Evolutionary conservation across 805 yeast genomes (phyloP).

Genomic region (Metschnikowia sp.): DNA sequence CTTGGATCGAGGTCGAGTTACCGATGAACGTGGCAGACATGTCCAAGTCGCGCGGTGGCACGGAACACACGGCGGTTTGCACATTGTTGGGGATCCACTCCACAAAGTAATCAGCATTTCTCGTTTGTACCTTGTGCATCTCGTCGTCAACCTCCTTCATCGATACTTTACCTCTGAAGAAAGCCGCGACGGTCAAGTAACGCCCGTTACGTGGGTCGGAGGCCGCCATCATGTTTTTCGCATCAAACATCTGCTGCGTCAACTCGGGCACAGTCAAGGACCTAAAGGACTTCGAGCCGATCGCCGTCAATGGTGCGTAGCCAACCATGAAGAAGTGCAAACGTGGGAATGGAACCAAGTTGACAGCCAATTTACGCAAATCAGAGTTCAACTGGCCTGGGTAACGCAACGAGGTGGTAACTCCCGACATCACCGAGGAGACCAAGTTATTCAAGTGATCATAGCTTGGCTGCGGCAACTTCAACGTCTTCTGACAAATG

Average conservation of each 20-base stretch:
- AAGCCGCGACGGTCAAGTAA: constrained; percentile 88
- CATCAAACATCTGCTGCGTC: constrained; percentile 90
- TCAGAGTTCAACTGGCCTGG: constrained; percentile 95
- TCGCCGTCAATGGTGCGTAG: constrained; percentile 85
- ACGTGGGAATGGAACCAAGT: constrained; percentile 92
- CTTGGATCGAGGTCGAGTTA: constrained; percentile 90
- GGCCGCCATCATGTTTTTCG: constrained; percentile 95
- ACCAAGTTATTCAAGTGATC: constrained; percentile 78
- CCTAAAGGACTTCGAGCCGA: constrained; percentile 78
- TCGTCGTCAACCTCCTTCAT: constrained; percentile 94
- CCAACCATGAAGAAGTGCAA: constrained; percentile 95
- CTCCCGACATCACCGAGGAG: constrained; percentile 92
- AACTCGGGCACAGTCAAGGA: constrained; percentile 85
- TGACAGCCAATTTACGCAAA: constrained; percentile 88
- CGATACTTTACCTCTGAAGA: constrained; percentile 90
- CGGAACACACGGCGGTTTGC: constrained; percentile 90
- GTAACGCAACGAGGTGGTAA: constrained; percentile 88
- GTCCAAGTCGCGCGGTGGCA: constrained; percentile 80
- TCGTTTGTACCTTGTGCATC: constrained; percentile 78
- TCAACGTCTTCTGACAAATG: constrained; percentile 83
- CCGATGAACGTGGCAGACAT: constrained; percentile 93
- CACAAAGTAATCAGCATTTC: constrained; percentile 79
- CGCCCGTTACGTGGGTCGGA: constrained; percentile 88
- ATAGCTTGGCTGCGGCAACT: constrained; percentile 75
- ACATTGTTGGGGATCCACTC: constrained; percentile 97